Evolutionary conservation across 2,329 filamentous ascomycete genomes (phyloP).

Genomic region (Diplodia scrobiculata): DNA sequence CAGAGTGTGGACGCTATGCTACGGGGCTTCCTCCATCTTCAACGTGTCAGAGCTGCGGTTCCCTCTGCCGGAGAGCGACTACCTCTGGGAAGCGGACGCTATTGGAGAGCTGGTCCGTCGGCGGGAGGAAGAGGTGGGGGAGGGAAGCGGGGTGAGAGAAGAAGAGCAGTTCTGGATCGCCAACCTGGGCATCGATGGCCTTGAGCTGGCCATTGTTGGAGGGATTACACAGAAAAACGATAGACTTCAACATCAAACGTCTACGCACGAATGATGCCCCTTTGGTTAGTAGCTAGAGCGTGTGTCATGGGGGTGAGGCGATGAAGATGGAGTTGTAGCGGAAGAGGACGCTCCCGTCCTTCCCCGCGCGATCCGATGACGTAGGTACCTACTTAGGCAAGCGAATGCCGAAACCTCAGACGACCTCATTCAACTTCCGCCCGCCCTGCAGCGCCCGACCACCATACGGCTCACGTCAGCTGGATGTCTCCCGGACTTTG

Average conservation of each 20-base stretch:
- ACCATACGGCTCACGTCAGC: neutral
- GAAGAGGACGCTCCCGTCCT: neutral
- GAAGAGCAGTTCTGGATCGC: neutral
- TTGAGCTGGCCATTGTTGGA: neutral
- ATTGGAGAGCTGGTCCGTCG: neutral
- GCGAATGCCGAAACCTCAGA: neutral
- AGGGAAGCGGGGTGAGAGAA: neutral
- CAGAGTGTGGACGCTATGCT: neutral
- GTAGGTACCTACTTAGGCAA: neutral
- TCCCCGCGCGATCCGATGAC: neutral
- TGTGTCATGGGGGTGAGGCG: neutral
- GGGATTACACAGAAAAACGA: neutral
- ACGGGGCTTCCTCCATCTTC: neutral
- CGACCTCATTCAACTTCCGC: no score
- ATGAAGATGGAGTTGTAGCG: neutral
- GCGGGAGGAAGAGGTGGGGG: neutral
- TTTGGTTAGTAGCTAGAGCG: neutral
- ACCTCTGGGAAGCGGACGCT: neutral
- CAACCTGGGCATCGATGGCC: neutral
- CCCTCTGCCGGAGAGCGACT: neutral
- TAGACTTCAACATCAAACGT: neutral
- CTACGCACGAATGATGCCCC: neutral
- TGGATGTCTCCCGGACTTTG: neutral
- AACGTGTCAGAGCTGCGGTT: neutral
- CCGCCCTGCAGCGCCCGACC: no score